These are phyloP conservation scores for Myriangium duriaei DNA, from an alignment of 2,329 filamentous ascomycete species.

Conservation along the genomic window DNA sequence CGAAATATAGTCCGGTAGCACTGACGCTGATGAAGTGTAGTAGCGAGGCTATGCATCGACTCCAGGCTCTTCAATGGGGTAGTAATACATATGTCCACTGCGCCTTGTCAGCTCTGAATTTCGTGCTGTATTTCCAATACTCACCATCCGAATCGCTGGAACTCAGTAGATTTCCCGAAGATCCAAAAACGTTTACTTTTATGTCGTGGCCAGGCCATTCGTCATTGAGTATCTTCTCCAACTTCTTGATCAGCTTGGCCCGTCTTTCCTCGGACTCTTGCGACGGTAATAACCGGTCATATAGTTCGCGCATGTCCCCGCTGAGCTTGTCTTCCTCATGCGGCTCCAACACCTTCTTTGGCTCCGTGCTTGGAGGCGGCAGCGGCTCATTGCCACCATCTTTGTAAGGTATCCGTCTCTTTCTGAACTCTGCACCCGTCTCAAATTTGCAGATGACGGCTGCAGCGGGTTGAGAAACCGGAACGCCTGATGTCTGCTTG, in stretches of 20 bases:
- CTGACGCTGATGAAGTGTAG: slow-evolving; percentile 74
- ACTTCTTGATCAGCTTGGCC: slow-evolving; percentile 65
- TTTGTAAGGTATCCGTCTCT: slow-evolving; percentile 75
- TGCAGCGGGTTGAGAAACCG: no score
- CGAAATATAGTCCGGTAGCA: slow-evolving; percentile 12
- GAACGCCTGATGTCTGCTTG: no score
- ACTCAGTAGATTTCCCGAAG: slow-evolving; percentile 86
- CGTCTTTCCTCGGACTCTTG: slow-evolving; percentile 65
- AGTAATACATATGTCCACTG: slow-evolving; percentile 96
- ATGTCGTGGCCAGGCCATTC: slow-evolving; percentile 89
- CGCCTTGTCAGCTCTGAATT: slow-evolving; percentile 16
- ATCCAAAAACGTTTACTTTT: slow-evolving; percentile 89
- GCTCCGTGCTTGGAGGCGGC: slow-evolving; percentile 53
- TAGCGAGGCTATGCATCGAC: slow-evolving; percentile 79
- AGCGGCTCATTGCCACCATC: slow-evolving; percentile 71
- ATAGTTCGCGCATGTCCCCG: slow-evolving; percentile 73
- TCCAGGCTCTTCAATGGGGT: slow-evolving; percentile 80
- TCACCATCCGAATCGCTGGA: slow-evolving; percentile 91
- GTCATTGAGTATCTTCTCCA: slow-evolving; percentile 76
- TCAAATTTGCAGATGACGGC: slow-evolving; percentile 69
- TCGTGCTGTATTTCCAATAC: slow-evolving; percentile 18
- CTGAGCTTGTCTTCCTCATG: slow-evolving; percentile 65
- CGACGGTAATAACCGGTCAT: slow-evolving; percentile 72
- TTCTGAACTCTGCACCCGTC: slow-evolving; percentile 67
- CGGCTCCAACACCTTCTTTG: slow-evolving; percentile 57